Evolutionary conservation across 106 monocot genomes (phyloP).

Genomic region (Iris macrosiphon): DNA sequence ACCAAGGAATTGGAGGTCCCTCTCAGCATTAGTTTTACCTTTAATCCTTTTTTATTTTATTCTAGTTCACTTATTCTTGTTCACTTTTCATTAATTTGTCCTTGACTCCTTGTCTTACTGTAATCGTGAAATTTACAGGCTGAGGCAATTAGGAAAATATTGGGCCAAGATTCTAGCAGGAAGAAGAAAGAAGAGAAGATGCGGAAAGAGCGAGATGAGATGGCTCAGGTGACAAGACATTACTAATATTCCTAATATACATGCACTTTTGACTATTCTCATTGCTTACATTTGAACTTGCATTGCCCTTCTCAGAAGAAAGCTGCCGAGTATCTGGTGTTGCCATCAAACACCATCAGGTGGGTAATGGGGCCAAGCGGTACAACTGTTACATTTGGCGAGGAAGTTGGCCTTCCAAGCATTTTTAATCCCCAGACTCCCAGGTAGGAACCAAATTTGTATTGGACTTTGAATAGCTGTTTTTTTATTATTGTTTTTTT

Average conservation of each 20-base stretch:
- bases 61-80: too few species aligned
- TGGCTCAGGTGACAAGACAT: conserved; percentile 30
- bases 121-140: conserved; percentile 45
- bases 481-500: too few species aligned
- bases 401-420: conserved; percentile 48
- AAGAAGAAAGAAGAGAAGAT: conserved; percentile 68
- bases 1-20: conserved; percentile 75
- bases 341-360: conserved; percentile 40
- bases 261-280: neutral
- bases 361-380: conserved; percentile 65
- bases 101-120: neutral
- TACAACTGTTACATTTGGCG: conserved; percentile 62
- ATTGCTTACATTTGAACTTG: neutral
- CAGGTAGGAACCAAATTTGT: conserved; percentile 29
- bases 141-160: conserved; percentile 76
- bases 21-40: neutral
- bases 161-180: conserved; percentile 64
- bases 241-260: neutral
- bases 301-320: conserved; percentile 30
- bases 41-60: neutral
- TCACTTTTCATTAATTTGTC: too few species aligned
- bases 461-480: neutral
- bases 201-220: conserved; percentile 53
- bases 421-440: conserved; percentile 45
- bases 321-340: conserved; percentile 36